Evolutionary conservation across 2,329 filamentous ascomycete species (phyloP), one percentile per base, ranked within the genome.

Genomic region (Lecanicillium sp.): DNA sequence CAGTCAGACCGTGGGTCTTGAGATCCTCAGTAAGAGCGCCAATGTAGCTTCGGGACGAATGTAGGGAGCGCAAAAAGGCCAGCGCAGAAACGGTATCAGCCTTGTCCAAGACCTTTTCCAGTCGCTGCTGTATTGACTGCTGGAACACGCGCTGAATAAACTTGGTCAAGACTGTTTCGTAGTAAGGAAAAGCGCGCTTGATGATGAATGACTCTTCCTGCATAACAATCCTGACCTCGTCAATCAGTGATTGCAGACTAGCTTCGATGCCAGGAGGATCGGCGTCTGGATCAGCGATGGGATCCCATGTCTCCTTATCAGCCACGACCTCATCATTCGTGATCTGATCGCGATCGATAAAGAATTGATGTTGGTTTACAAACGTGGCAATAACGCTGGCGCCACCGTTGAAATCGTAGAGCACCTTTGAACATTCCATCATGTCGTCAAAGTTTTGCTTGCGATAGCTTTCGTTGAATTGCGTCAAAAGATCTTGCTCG

Each of bases 351-450:
- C 89, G 76, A 57, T 97, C 92, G 55, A 98, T 96, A 65, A 98
- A 98, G 72, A 98, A 98, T 55, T 95, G 88, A 63, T 98, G 94
- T 60, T 98, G 92, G 57, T 98, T 98, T 55, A 98, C 90, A 60
- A 97, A 98, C 10, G 90, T 73, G 12, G 87, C 90, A 60, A 96
- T 94, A 43, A 97, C 92, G 57, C 89, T 97, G 41, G 87, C 81
- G 37, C 92, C 92, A 37, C 92, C 88, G 59, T 90, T 95, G 71
- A 98, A 98, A 62, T 97, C 92, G 57, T 92, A 77, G 45, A 98
- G 69, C 30, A 96, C 92, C 53, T 86, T 86, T 39, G 94, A 87
- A 58, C 92, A 98, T 58, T 97, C 92, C 65, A 87, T 83, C 94
- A 98, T 98, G 53, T 94, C 89, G 49, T 96, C 87, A 55, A 94